Base-by-base conservation (phyloP, 2,329 filamentous ascomycete genomes). In the Claviceps sp. region DNA sequence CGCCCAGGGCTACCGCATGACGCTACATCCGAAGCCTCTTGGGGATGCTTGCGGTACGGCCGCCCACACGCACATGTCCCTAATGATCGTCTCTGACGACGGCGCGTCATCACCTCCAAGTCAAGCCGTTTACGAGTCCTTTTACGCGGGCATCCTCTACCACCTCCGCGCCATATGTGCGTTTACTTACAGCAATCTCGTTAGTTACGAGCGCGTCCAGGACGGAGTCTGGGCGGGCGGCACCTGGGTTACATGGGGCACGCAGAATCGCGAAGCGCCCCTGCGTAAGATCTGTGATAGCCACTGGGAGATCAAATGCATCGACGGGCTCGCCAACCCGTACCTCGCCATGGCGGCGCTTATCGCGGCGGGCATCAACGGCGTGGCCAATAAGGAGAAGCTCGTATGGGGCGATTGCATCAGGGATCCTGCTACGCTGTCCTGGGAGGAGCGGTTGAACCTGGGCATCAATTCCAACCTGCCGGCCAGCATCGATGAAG, bases 321-420 rank as follows among this genome's bases (percentile, higher is more conserved):
- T 91, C n/a, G 88, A 94, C 60, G 88, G 87, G 0, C 67, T 89
- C 18, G 85, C 87, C 3, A 94, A 94, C 61, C 78, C 82, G 51
- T 94, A 93, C 62, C 66, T 94, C 1, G 84, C 65, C 18, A 50
- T 68, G 48, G 57, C 65, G 7, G 65, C 64, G 20, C 54, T 69
- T 2, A 42, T 70, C 2, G 57, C 62, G 1, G 64, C 68, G 1
- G 63, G 66, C 2, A 47, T 61, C n/a, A 47, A 59, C 38, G 63
- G 65, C 7, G 55, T 65, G 4, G 53, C 51, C 8, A 55, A 54
- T 34, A 47, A 55, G 46, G 66, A 71, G 51, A 56, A 64, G 47
- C 63, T 84, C 47, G 59, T 61, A 13, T 73, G 73, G 67, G 62
- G 68, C 36, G 81, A 87, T 59, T 81, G 79, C 55, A 59, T 60